These are phyloP conservation scores for Candida freyschussii DNA, from an alignment of 1,139 yeast genomes.

Conservation along the genomic window DNA sequence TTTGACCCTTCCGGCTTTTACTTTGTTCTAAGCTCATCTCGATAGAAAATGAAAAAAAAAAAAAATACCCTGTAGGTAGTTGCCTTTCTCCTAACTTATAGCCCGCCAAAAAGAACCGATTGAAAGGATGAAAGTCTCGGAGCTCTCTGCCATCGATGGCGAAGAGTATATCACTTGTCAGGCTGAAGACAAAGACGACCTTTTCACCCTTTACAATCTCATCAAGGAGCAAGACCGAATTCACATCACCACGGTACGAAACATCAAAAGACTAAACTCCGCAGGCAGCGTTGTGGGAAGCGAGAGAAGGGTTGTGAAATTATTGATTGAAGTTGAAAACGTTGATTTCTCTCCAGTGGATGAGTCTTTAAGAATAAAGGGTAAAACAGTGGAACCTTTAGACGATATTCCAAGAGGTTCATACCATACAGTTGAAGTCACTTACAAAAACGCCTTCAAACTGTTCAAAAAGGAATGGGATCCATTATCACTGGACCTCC, in stretches of 20 bases:
- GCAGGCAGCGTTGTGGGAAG: conserved; percentile 30
- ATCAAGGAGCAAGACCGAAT: conserved; percentile 73
- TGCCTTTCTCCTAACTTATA: no score
- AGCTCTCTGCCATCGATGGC: conserved; percentile 67
- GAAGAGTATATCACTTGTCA: no score
- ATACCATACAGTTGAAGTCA: conserved; percentile 82
- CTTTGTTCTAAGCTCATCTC: no score
- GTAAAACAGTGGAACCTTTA: conserved; percentile 67
- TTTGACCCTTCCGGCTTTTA: no score
- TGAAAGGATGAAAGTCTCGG: no score
- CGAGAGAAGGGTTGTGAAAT: conserved; percentile 52
- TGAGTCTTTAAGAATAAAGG: conserved; percentile 73
- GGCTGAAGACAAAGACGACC: conserved; percentile 91
- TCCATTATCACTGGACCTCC: conserved; percentile 56
- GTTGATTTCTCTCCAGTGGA: conserved; percentile 78
- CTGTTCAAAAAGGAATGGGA: conserved; percentile 80
- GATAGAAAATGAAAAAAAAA: no score
- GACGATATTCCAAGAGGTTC: conserved; percentile 82
- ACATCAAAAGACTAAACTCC: conserved; percentile 46
- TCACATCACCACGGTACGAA: conserved; percentile 62
- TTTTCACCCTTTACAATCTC: conserved; percentile 84
- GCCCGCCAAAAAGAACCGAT: no score
- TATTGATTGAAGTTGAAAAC: conserved; percentile 58
- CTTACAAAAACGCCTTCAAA: conserved; percentile 63
- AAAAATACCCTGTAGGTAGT: no score